Evolutionary conservation across 2,329 filamentous ascomycete genomes (phyloP).

Genomic region (Aquanectria penicillioides): DNA sequence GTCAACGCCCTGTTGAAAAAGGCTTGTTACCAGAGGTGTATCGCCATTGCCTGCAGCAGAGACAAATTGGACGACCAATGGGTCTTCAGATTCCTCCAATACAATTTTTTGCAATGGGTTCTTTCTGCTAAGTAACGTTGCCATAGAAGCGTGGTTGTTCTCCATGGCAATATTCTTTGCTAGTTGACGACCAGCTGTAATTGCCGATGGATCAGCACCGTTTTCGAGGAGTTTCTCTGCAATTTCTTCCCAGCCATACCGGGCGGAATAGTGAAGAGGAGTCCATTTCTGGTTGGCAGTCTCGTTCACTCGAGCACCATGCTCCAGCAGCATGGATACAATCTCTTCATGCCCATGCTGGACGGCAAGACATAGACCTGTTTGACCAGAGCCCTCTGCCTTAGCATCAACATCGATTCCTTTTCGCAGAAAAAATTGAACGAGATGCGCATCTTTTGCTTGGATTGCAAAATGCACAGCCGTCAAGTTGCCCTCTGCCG

Average conservation of each 20-base stretch:
- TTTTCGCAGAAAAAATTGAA: background rate
- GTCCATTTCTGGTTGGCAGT: background rate
- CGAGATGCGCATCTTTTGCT: background rate
- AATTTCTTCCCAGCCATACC: background rate
- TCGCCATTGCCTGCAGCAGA: background rate
- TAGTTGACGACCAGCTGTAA: background rate
- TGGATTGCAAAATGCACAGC: background rate
- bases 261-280: background rate
- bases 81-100: too few species aligned
- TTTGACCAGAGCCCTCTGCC: background rate
- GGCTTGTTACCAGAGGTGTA: background rate
- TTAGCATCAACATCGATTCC: background rate
- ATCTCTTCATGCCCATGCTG: background rate
- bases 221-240: slow-evolving; percentile 6
- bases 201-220: background rate
- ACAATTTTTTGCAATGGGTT: too few species aligned
- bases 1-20: background rate
- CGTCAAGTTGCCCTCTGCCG: background rate
- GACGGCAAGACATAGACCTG: background rate
- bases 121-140: background rate
- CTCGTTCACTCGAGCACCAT: slow-evolving; percentile 1
- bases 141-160: background rate
- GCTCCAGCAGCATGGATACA: background rate
- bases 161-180: background rate
- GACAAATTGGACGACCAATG: background rate